Percentiles rank a stretch among this genome's conserved stretches.
phyloP scores from a whole-genome alignment of 352 stramenopile genomes.

The Pythium insidiosum region DNA sequence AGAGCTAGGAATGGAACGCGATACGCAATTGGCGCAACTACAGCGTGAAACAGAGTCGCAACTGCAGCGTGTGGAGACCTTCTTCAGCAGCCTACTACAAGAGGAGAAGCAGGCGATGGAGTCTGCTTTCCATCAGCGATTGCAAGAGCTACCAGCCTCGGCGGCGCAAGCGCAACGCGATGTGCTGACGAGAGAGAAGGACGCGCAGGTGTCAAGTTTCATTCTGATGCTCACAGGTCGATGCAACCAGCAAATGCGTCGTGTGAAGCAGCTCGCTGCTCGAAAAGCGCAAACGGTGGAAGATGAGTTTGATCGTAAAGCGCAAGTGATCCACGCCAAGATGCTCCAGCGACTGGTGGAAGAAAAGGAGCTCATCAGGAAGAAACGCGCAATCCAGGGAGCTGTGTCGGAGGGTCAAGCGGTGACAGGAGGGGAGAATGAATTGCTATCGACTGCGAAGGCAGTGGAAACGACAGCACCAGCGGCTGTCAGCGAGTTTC shows the following conservation, averaged over 20 bases:
- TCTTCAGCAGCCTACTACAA: slow-evolving; percentile 18
- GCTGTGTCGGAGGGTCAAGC: slow-evolving; percentile 10
- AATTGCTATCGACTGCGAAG: not conserved
- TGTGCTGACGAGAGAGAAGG: slow-evolving; percentile 17
- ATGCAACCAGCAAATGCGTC: slow-evolving; percentile 17
- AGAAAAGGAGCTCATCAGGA: slow-evolving; percentile 34
- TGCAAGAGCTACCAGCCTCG: slow-evolving; percentile 22
- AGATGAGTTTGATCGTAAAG: slow-evolving; percentile 41
- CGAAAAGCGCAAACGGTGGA: slow-evolving; percentile 21
- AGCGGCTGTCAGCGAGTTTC: too few species aligned
- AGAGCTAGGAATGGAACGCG: slow-evolving; percentile 31
- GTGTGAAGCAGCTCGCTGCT: slow-evolving; percentile 10
- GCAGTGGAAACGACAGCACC: not conserved
- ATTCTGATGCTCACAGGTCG: slow-evolving; percentile 32
- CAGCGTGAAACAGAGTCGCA: slow-evolving; percentile 15
- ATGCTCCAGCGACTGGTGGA: slow-evolving; percentile 43
- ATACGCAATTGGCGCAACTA: slow-evolving; percentile 18
- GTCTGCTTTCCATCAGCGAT: slow-evolving; percentile 3
- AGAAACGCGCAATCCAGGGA: slow-evolving; percentile 29
- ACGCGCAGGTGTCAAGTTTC: slow-evolving; percentile 30
- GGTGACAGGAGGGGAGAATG: not conserved
- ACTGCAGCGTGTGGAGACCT: slow-evolving; percentile 17
- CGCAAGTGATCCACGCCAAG: slow-evolving; percentile 30
- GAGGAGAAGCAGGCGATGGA: slow-evolving; percentile 30
- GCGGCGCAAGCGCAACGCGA: not conserved